Conservation (phyloP, 2,329 filamentous ascomycete species). For the Fusarium napiforme region DNA sequence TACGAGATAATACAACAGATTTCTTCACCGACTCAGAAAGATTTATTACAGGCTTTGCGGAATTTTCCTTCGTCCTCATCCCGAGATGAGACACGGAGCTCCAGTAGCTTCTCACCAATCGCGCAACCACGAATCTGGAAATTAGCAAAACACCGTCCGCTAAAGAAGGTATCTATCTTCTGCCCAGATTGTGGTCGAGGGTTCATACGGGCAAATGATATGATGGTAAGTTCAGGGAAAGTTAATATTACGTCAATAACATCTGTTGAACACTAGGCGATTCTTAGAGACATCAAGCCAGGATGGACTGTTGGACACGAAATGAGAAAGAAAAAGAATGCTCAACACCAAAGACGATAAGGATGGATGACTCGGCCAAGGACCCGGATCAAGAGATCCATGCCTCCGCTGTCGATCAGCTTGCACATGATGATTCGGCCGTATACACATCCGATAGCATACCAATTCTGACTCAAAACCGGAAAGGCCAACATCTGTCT, state of each 20-base stretch:
- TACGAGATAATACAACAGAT: no score
- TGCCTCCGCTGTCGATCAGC: no score
- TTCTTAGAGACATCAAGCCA: not conserved
- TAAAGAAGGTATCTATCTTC: no score
- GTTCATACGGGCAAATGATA: accelerated
- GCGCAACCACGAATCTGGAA: not conserved
- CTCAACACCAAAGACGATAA: not conserved
- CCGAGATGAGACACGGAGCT: accelerated
- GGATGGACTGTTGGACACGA: not conserved
- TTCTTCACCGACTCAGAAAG: no score
- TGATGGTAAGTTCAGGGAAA: not conserved
- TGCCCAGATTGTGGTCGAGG: not conserved
- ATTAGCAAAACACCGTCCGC: no score
- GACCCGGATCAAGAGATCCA: no score
- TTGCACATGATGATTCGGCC: no score
- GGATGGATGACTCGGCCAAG: not conserved
- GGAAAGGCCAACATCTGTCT: no score
- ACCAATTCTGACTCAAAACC: no score
- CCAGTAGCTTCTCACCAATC: not conserved
- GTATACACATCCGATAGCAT: no score
- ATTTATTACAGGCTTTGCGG: no score
- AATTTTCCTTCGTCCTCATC: not conserved
- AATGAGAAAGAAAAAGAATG: not conserved
- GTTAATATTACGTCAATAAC: not conserved
- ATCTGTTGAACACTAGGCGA: not conserved